These are phyloP conservation scores for Kodamaea suecica DNA, from an alignment of 1,139 yeast genomes.

Conservation along the genomic window DNA sequence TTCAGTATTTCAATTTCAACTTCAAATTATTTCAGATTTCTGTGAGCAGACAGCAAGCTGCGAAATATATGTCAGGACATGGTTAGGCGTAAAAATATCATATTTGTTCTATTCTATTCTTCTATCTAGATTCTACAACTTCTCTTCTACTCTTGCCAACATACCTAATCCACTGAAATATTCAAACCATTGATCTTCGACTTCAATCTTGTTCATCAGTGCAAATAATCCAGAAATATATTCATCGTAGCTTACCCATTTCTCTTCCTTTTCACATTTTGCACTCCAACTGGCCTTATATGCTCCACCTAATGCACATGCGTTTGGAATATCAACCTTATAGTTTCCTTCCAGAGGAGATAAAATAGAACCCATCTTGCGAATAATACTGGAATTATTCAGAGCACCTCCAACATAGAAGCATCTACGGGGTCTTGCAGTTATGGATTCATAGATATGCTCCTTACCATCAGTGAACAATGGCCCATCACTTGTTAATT, in stretches of 20 bases:
- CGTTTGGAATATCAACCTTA: slow-evolving; percentile 76
- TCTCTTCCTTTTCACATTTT: slow-evolving; percentile 31
- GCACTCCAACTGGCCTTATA: slow-evolving; percentile 77
- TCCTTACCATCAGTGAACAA: slow-evolving; percentile 49
- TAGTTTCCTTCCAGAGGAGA: slow-evolving; percentile 64
- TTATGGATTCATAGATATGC: slow-evolving; percentile 41
- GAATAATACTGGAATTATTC: slow-evolving; percentile 62
- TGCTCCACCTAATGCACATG: slow-evolving; percentile 96
- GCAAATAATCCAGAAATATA: slow-evolving; percentile 42
- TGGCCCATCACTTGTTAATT: slow-evolving; percentile 33
- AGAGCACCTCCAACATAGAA: slow-evolving; percentile 91
- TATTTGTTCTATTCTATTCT: no score
- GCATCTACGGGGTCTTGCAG: slow-evolving; percentile 63
- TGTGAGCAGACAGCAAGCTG: no score
- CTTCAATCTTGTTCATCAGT: slow-evolving; percentile 45
- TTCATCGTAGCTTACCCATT: slow-evolving; percentile 40
- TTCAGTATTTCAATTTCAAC: no score
- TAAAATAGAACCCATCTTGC: slow-evolving; percentile 66
- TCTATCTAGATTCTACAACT: no score
- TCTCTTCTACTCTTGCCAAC: slow-evolving; percentile 45
- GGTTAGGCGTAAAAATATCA: no score
- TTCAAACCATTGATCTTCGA: slow-evolving; percentile 44
- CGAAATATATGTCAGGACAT: no score
- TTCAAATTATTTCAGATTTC: no score
- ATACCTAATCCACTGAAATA: slow-evolving; percentile 51